Evolutionary conservation across 2,329 filamentous ascomycete genomes (phyloP), one percentile per base, ranked within the genome.

Genomic region (Pyrenophora seminiperda): DNA sequence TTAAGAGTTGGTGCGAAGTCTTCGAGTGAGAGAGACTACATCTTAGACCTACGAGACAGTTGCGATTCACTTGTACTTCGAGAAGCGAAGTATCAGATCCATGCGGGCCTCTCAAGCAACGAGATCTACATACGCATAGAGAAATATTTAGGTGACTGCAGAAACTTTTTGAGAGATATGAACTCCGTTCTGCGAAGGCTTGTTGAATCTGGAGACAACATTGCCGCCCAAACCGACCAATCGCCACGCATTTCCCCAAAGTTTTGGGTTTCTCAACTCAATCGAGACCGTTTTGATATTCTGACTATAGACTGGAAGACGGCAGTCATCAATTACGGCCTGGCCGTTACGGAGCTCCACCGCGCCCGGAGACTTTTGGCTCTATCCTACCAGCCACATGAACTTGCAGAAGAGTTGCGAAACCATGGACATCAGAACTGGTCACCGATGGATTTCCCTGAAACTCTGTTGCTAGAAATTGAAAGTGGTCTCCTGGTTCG

Each of bases 401-500:
- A 66, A 11, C 51, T 70, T 7, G 43, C 52, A 3, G 55, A 65
- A 46, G 66, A 80, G 50, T 50, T 78, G 0, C 44, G 54, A 1
- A 85, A 84, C 47, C 13, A 50, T 0, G 85, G 84, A 0, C 83
- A 85, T 54, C 54, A 62, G 2, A 81, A 79, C 7, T 89, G 85
- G 83, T 58, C 78, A 4, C 78, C 81, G 0, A 10, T 63, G 0
- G 51, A 79, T 0, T 70, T 75, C 30, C 84, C 86, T 0, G 86
- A 89, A 17, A 83, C 76, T 53, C 71, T 90, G 0, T 70, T 90
- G 0, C 50, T 90, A 0, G 86, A 90, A 63, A 73, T 86, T 1
- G 86, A 90, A 41, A 82, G 77, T 29, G 77, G 79, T 2, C 74
- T 90, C 2, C 61, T 84, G 7, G 84, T 90, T 7, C 79, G 88